Evolutionary conservation across 2,329 filamentous ascomycete genomes (phyloP), one percentile per base, ranked within the genome.

Genomic region (Epichloe coenophiala): DNA sequence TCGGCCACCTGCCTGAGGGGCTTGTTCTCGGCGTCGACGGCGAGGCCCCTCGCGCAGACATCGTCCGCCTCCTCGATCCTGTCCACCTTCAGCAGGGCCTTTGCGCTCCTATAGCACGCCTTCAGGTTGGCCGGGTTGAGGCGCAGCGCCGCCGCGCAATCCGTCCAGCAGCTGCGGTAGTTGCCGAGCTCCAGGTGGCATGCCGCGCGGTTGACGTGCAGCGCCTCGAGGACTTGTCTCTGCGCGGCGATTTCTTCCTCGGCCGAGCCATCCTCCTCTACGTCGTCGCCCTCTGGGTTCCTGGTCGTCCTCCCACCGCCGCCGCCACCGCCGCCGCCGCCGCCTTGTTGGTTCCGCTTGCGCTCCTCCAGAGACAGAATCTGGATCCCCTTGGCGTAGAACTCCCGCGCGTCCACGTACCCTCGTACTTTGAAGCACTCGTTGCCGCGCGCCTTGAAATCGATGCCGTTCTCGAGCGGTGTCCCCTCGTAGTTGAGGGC

Each of bases 401-500:
- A 96, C 65, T 95, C 89, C 63, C 85, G 84, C 4, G 90, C 93
- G 65, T 97, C 89, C 27, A 68, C 73, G 81, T 85, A 95, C 45
- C 80, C 74, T 65, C 81, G 83, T 50, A 75, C 74, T 59, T 77
- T 76, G 63, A 94, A 95, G 61, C 80, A 83, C 60, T 97, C 91
- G 65, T 98, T 98, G 36, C 93, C 93, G 58, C 88, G 86, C 63
- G 91, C 84, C 60, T 93, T 88, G 71, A 96, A 96, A 56, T 88
- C 88, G 43, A 77, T 70, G 19, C 83, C 86, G 54, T 95, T 84
- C 65, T 97, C 91, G 9, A 83, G 76, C 46, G 87, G 81, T 8
- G 89, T 90, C 19, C 93, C 94, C 70, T 98, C 93, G 64, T 96
- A 95, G 33, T 88, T 88, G 39, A 98, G 73, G 0, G 93, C 91